Evolutionary conservation across 75 land plant species (phyloP), one percentile per base, ranked within the genome.

Genomic region (Chamaecyparis obtusa): DNA sequence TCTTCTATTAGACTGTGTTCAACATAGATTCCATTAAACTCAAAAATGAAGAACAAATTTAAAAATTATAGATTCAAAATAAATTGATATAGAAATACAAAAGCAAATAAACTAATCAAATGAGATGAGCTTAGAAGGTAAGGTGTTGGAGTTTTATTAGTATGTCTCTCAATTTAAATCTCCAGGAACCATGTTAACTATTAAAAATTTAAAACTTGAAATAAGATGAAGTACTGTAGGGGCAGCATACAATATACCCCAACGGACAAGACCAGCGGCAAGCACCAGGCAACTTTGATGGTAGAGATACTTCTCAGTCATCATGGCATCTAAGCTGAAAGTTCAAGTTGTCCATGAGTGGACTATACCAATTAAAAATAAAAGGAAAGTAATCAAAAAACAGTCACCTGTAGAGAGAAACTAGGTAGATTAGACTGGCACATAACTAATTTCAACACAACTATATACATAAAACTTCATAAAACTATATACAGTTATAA

Each of bases 1-100:
- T 32, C 76, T 64, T 6, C 24, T 24, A 24, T 27, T 64, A 24
- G 69, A 64, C 24, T 64, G 27, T 64, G 67, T 24, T 64, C 69
- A 21, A 57, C 64, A 17, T 32, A 71, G 10, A 2, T 71, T 69
- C n/a, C 74, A 32, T n/a, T 19, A 69, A 71, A 6, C 33, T 32
- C 32, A 17, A 19, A 64, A 85, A 37, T 36, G 17, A 84, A 43
- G 9, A 19, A 41, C 11, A 24, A 82, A 46, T 43, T 19, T 82
- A 21, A 4, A 46, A 82, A 37, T 35, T 60, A 24, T 16, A 86
- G 21, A 2, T 3, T 56, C 60, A 30, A 86, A 36, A 74, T 37
- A 76, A 64, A 35, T 33, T 11, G 6, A 44, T 86, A 76, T 87
- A 64, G 86, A 37, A 85, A 85, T 69, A 85, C 21, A 85, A 36